Evolutionary conservation across 495 filamentous ascomycete species (phyloP), one percentile per base, ranked within the genome.

Genomic region (Pseudevernia furfuracea): DNA sequence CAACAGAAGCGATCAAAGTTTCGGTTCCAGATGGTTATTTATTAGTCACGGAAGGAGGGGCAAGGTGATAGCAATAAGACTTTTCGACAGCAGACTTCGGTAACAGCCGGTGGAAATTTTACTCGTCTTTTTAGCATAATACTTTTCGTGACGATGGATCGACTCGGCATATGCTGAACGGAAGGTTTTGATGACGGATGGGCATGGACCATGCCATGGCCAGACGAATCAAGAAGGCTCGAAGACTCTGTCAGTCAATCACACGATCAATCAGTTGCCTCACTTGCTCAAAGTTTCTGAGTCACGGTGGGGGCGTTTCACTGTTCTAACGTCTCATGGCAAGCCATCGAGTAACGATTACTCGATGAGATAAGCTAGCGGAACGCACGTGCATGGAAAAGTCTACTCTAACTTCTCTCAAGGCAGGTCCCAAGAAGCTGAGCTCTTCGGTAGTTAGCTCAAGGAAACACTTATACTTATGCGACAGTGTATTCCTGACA

Each of bases 281-380:
- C 5, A 14, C 28, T 9, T 8, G 2, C 19, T 34, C 30, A 21
- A 87, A 73, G n/a, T 78, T 73, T 25, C 82, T 58, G 46, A 68
- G 60, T 38, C 12, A 61, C 59, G 43, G 67, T 64, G 38, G 65
- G 68, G 23, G 69, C 34, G 44, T 19, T 62, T 12, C 30, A 36
- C 34, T 6, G 23, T 21, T 21, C 21, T 60, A 28, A 46, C 30
- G 38, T 25, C 58, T 60, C 30, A 55, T 57, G 59, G 44, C 46
- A 61, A 60, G 30, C 32, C 52, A 70, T 70, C 69, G 69, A 70
- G 69, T 70, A 70, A 70, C 63, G 60, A 65, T 68, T 70, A 70
- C 66, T 70, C 62, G 66, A 68, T 68, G 43, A 59, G 39, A 28
- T 48, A 44, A 14, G 53, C 43, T 59, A 58, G 53, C 56, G 52